phyloP scores from a whole-genome alignment of 176 grass and related monocot species.

The Hordeum vulgare region MorexV3_pseudomolecules_assembly NC_058523.1:35564031-35564530 shows the following conservation, averaged over 20 bases:
- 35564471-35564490: not conserved
- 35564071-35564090: not conserved
- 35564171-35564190: conserved; percentile 13
- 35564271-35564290: not conserved
- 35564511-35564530: not conserved
- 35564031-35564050: conserved; percentile 5
- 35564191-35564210: not conserved
- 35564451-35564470: not conserved
- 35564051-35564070: not conserved
- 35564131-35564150: not conserved
- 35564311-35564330: not conserved
- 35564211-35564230: not conserved
- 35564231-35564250: not conserved
- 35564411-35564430: not conserved
- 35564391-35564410: not conserved
- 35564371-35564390: not conserved
- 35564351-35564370: not conserved
- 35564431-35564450: not conserved
- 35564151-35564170: conserved; percentile 8
- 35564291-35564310: not conserved
- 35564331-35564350: not conserved
- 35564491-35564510: not conserved
- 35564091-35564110: not conserved
- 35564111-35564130: not conserved
- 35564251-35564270: not conserved